These are phyloP conservation scores for Cryptomeria japonica DNA, from an alignment of 75 land plant genomes.

Conservation along the genomic window DNA sequence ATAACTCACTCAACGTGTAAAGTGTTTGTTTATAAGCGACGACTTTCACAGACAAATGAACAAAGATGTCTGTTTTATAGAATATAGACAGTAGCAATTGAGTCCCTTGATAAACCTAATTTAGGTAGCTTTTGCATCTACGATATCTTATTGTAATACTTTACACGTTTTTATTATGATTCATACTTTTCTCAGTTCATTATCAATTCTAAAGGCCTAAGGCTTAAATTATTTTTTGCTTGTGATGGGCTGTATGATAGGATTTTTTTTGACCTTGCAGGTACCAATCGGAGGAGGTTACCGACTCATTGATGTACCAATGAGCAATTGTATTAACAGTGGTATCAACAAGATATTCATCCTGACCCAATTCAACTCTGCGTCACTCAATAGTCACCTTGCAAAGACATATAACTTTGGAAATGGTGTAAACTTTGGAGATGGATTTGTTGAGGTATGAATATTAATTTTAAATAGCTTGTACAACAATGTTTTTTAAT, in stretches of 20 bases:
- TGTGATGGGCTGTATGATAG: not conserved
- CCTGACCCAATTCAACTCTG: constrained; percentile 79
- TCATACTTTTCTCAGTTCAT: not conserved
- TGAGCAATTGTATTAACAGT: constrained; percentile 89
- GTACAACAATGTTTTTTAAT: not conserved
- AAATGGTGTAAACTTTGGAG: constrained; percentile 76
- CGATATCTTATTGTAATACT: not conserved
- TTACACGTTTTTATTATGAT: not conserved
- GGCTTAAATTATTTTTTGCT: not conserved
- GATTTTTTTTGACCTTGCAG: constrained; percentile 18
- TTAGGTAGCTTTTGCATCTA: not conserved
- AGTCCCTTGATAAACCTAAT: not conserved
- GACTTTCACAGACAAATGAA: not conserved
- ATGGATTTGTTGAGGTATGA: constrained; percentile 86
- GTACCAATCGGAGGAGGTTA: constrained; percentile 90
- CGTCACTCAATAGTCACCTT: constrained; percentile 80
- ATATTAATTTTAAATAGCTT: not conserved
- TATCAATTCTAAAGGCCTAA: not conserved
- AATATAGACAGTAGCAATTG: constrained; percentile 1
- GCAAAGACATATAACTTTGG: constrained; percentile 70
- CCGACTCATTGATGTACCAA: constrained; percentile 83
- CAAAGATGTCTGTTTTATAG: not conserved
- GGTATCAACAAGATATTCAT: constrained; percentile 82
- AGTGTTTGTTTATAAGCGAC: not conserved
- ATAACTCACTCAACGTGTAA: not conserved